Base-by-base conservation (phyloP, 345 rosid genomes). In the Microthlaspi erraticum region DNA sequence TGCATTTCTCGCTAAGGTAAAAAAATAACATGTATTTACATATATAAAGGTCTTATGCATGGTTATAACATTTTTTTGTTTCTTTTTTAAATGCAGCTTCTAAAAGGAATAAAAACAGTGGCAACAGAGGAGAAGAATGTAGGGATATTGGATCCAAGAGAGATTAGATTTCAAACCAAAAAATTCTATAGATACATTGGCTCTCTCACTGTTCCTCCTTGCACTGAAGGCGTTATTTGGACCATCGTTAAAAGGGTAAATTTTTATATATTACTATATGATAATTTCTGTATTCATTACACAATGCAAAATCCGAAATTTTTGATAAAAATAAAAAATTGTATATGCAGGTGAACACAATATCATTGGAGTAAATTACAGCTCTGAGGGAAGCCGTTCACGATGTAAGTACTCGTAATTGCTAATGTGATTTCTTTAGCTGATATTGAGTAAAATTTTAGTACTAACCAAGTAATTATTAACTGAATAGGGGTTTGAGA, bases 181-280 rank as follows among this genome's bases (percentile, higher is more conserved):
- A 79, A 82, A 53, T 85, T 87, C 32, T 86, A 78, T 76, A 78
- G 95, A 83, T 88, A 88, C 46, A 60, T 78, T 2, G 97, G 95
- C 8, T 88, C 93, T 16, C 82, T 88, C n/a, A 84, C 95, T 3
- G 45, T 36, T 74, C 91, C 97, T 77, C 92, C 93, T 1, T 88
- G 97, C 77, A 86, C 85, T 0, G 89, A 90, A 78, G 95, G 92
- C 5, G 85, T 86, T 43, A 41, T 85, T 56, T 91, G 97, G 97
- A 91, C 89, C 7, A 42, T 88, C 16, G 58, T 74, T 16, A 71
- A 77, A 38, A 80, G 64, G 89, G 94, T 86, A 54, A 33, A 17
- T 10, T 41, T 20, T 51, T 32, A n/a, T 58, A 37, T 3, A 12
- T 48, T 43, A 0, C 10, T 16, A 20, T 42, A 17, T 18, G 14